Conservation (phyloP, 805 yeast species). For the Yarrowia porcina region DNA sequence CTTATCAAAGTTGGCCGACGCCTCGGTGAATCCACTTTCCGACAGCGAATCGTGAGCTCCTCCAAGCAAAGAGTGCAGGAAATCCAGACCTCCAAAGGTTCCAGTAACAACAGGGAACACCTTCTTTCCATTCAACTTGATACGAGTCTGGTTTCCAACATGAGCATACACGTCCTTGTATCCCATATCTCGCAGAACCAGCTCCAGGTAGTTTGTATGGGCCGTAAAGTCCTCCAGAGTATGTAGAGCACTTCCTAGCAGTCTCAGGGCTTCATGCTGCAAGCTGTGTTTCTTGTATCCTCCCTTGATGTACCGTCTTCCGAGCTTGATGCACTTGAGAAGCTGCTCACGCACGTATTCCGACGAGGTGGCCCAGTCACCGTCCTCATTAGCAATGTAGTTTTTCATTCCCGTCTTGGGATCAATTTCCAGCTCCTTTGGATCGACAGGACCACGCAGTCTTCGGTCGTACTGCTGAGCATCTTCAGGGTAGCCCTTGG, state of each 20-base stretch:
- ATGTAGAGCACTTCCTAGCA: slow-evolving; percentile 33
- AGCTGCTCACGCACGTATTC: slow-evolving; percentile 30
- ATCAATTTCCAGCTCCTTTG: slow-evolving; percentile 31
- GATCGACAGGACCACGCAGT: slow-evolving; percentile 31
- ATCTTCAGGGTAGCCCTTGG: slow-evolving; percentile 32
- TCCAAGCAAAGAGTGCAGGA: slow-evolving; percentile 32
- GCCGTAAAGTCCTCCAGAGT: slow-evolving; percentile 34
- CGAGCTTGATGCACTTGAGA: slow-evolving; percentile 29
- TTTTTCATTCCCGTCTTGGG: slow-evolving; percentile 33
- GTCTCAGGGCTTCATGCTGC: slow-evolving; percentile 30
- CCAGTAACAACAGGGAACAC: slow-evolving; percentile 34
- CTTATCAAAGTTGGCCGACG: slow-evolving; percentile 27
- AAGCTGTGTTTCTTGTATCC: slow-evolving; percentile 11
- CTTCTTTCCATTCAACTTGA: slow-evolving; percentile 29
- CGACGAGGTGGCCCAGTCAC: slow-evolving; percentile 32
- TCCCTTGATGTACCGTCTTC: slow-evolving; percentile 27
- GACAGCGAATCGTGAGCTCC: slow-evolving; percentile 32
- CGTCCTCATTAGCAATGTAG: slow-evolving; percentile 33
- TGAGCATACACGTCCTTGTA: slow-evolving; percentile 32
- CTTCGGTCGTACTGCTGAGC: slow-evolving; percentile 30
- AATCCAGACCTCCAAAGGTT: slow-evolving; percentile 34
- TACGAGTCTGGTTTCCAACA: slow-evolving; percentile 31
- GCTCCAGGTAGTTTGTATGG: slow-evolving; percentile 31
- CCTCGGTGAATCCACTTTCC: slow-evolving; percentile 31
- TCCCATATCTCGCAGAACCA: slow-evolving; percentile 31